Base-by-base conservation (phyloP, 2,329 filamentous ascomycete genomes). In the Diaporthe vexans region DNA sequence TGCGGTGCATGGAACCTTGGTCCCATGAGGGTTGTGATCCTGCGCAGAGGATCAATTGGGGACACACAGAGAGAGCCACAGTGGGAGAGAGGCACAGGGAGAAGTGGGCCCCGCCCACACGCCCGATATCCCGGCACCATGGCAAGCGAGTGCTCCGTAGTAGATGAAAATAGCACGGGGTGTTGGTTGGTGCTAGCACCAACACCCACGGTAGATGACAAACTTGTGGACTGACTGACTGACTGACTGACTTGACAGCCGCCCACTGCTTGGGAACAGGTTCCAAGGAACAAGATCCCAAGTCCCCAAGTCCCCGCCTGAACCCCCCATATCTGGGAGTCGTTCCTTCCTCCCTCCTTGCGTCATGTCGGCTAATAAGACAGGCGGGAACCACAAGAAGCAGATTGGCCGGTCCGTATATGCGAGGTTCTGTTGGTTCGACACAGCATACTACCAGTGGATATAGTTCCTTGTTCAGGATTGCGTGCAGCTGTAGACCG, bases 141-240 rank as follows among this genome's bases (percentile, higher is more conserved):
- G 73, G 68, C 37, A 69, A 56, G 65, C 58, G 74, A 56, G 65
- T 40, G 37, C 37, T 40, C 37, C 37, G 37, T 37, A 37, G 37
- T 40, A 19, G 65, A 75, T 70, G 52, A 59, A 74, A 75, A 75
- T 75, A 75, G 74, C 71, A 75, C 58, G 37, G 37, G 37, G 58
- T 4, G 56, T 40, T 24, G 11, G 11, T 37, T 58, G 33, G 11
- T 37, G 52, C 15, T 33, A 21, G 19, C 19, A 37, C 21, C 56
- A 58, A 57, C 17, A 13, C 8, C n/a, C 17, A 15, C 46, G 46
- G 46, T n/a, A 48, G 17, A 46, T 46, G 17, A 46, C 3, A 4
- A 40, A 40, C 37, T 40, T 43, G 40, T 43, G 40, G 40, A 43
- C 40, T 43, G 40, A 43, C 40, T 15, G 40, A 17, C 40, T 43